Conservation (phyloP, 2,329 filamentous ascomycete species). For the Fusarium sp. region DNA sequence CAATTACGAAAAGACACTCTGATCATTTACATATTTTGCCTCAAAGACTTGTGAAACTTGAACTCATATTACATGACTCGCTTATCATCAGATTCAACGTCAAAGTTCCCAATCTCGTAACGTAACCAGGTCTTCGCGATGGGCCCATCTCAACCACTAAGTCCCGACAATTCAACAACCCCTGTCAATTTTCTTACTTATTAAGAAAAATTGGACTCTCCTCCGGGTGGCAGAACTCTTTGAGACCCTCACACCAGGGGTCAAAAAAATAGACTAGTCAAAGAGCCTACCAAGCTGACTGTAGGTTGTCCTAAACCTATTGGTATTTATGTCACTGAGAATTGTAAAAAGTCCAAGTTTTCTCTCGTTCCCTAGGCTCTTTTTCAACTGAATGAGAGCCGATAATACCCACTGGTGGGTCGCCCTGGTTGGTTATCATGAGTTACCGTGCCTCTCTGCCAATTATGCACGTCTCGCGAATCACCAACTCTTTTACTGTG, state of each 20-base stretch:
- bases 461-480: conserved; percentile 5
- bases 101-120: conserved; percentile 25
- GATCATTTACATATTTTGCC: background rate
- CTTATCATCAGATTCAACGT: conserved; percentile 26
- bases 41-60: background rate
- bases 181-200: conserved; percentile 21
- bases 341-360: background rate
- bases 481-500: conserved; percentile 1
- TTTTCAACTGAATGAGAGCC: background rate
- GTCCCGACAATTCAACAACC: conserved; percentile 18
- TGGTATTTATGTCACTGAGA: background rate
- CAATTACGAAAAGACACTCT: background rate
- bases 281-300: background rate
- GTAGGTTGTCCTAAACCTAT: background rate
- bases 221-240: background rate
- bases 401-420: background rate
- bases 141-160: conserved; percentile 27
- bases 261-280: background rate
- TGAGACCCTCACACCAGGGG: background rate
- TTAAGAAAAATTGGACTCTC: background rate
- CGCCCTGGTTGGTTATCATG: background rate
- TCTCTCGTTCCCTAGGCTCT: background rate
- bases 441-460: conserved; percentile 6
- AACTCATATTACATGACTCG: conserved; percentile 29
- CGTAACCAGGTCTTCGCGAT: conserved; percentile 29